Conservation (phyloP, 495 filamentous ascomycete species). For the Venustampulla echinocandica region DNA sequence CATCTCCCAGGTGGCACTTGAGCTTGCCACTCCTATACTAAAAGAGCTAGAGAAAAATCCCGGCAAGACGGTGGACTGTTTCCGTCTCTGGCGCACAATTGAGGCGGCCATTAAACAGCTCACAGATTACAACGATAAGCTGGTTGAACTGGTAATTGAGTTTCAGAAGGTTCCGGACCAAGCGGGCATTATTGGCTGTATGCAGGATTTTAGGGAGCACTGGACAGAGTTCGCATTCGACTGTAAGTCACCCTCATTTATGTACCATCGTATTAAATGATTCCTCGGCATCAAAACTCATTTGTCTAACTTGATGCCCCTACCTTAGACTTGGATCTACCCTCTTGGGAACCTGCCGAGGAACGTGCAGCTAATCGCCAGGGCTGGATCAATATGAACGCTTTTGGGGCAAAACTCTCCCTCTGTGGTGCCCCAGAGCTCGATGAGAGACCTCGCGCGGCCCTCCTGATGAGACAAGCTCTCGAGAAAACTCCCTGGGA, state of each 20-base stretch:
- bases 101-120: neutral
- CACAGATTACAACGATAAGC: neutral
- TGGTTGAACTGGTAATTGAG: neutral
- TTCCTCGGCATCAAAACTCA: neutral
- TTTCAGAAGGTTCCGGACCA: conserved; percentile 9
- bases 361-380: neutral
- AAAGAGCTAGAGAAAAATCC: neutral
- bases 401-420: neutral
- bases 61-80: neutral
- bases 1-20: conserved; percentile 7
- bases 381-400: neutral
- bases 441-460: conserved; percentile 15
- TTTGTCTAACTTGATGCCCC: no score
- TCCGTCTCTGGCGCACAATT: neutral
- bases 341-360: no score
- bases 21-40: neutral
- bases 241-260: neutral
- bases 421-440: neutral
- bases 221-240: neutral
- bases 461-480: conserved; percentile 1
- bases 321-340: no score
- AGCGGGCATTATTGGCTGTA: neutral
- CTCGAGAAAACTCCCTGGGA: conserved; percentile 8
- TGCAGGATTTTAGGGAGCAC: neutral
- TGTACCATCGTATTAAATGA: neutral